Evolutionary conservation across 2,329 filamentous ascomycete species (phyloP).

Genomic region (Fusarium sublunatum): DNA sequence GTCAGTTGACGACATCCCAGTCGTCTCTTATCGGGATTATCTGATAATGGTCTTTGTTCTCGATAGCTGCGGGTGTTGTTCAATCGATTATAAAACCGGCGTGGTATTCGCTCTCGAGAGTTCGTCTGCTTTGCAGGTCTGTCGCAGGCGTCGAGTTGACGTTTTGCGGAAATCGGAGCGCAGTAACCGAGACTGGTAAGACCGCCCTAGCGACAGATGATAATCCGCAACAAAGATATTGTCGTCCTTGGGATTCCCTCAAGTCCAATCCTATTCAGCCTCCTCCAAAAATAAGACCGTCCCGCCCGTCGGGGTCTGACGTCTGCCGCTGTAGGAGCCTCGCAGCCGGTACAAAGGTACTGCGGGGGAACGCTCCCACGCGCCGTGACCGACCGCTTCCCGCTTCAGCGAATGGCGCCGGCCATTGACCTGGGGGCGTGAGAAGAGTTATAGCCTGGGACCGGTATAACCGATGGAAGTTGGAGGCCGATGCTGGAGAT

Average conservation of each 20-base stretch:
- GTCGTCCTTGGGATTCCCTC: slow-evolving; percentile 15
- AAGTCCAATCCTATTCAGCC: slow-evolving; percentile 18
- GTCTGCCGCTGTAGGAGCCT: slow-evolving; percentile 42
- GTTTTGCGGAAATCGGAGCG: slow-evolving; percentile 22
- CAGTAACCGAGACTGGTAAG: background rate
- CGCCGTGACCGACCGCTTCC: slow-evolving; percentile 67
- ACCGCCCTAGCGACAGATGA: slow-evolving; percentile 9
- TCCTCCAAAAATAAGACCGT: slow-evolving; percentile 26
- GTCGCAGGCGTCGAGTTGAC: slow-evolving; percentile 21
- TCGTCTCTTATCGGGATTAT: slow-evolving; percentile 21
- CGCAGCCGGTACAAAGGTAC: slow-evolving; percentile 56
- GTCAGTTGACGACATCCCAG: slow-evolving; percentile 64
- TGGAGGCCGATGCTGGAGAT: slow-evolving; percentile 12
- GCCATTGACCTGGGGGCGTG: slow-evolving; percentile 62
- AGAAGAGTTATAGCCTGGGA: slow-evolving; percentile 32
- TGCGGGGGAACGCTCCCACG: slow-evolving; percentile 70
- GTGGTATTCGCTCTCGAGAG: slow-evolving; percentile 4
- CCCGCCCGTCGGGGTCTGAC: slow-evolving; percentile 19
- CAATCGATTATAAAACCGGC: background rate
- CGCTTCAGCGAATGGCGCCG: slow-evolving; percentile 65
- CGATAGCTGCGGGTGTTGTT: slow-evolving; percentile 13
- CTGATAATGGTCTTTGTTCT: slow-evolving; percentile 13
- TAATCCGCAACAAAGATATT: slow-evolving; percentile 13
- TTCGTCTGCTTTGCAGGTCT: slow-evolving; percentile 9
- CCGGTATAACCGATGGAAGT: slow-evolving; percentile 22